These are phyloP conservation scores for Sphaerulina musiva DNA, from an alignment of 2,329 filamentous ascomycete genomes.

Conservation along the genomic window DNA sequence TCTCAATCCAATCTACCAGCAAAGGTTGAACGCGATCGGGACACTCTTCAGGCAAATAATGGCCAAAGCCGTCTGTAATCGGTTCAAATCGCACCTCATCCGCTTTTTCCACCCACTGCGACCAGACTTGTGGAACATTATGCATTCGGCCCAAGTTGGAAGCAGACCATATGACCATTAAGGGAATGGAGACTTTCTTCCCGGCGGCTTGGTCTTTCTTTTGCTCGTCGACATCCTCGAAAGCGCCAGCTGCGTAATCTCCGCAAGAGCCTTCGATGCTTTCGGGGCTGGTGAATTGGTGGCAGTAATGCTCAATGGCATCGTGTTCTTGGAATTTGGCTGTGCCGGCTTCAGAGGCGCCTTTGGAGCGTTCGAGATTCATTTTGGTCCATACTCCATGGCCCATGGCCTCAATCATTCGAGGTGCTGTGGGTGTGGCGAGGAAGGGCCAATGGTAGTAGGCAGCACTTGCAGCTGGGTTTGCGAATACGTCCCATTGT, in stretches of 20 bases:
- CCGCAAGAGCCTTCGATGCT: constrained; percentile 42
- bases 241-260: constrained; percentile 44
- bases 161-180: constrained; percentile 42
- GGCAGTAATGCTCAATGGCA: constrained; percentile 41
- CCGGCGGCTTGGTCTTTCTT: constrained; percentile 41
- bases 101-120: constrained; percentile 39
- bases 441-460: constrained; percentile 50
- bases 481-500: constrained; percentile 41
- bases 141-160: constrained; percentile 39
- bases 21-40: constrained; percentile 32
- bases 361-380: constrained; percentile 31
- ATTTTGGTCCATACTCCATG: constrained; percentile 36
- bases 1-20: constrained; percentile 10
- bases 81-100: constrained; percentile 30
- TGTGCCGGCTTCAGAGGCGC: constrained; percentile 29
- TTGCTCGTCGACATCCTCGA: constrained; percentile 41
- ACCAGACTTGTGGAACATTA: constrained; percentile 42
- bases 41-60: constrained; percentile 45
- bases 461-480: constrained; percentile 34
- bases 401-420: constrained; percentile 41
- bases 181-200: constrained; percentile 39
- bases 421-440: constrained; percentile 41
- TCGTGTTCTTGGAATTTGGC: constrained; percentile 31
- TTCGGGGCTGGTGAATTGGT: constrained; percentile 39
- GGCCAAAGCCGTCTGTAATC: constrained; percentile 37